Conservation (phyloP, 2,329 filamentous ascomycete species). For the Ophiostoma sp. region DNA sequence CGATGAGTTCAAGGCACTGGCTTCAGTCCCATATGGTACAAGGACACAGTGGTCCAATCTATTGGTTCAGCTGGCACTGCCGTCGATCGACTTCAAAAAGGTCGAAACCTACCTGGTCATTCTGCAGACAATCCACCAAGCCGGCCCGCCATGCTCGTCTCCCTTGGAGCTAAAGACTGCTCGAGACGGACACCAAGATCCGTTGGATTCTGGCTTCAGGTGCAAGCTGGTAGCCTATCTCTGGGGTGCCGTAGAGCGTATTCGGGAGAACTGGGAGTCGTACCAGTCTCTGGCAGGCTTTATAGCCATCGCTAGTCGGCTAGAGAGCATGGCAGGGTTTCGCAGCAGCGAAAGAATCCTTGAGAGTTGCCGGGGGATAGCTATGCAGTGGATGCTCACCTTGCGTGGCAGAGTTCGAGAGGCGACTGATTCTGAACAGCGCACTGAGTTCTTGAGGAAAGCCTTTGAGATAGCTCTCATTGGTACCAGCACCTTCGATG, state of each 20-base stretch:
- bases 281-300: slow-evolving; percentile 38
- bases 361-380: slow-evolving; percentile 35
- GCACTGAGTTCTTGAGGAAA: background rate
- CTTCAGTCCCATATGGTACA: slow-evolving; percentile 43
- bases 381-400: background rate
- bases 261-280: slow-evolving; percentile 50
- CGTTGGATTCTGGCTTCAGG: slow-evolving; percentile 35
- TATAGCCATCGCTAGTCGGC: slow-evolving; percentile 37
- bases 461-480: background rate
- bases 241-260: slow-evolving; percentile 31
- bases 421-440: background rate
- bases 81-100: slow-evolving; percentile 47
- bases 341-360: background rate
- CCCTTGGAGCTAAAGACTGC: slow-evolving; percentile 17
- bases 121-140: slow-evolving; percentile 46
- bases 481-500: background rate
- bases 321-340: slow-evolving; percentile 26
- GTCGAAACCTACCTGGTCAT: slow-evolving; percentile 44
- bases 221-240: slow-evolving; percentile 31
- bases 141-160: slow-evolving; percentile 34
- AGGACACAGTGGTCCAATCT: slow-evolving; percentile 53
- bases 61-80: slow-evolving; percentile 43
- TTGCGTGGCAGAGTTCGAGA: background rate
- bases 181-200: slow-evolving; percentile 35
- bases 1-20: slow-evolving; percentile 51